Evolutionary conservation across 208 protist species (phyloP).

Genomic region (Trypanosoma conorhini): DNA sequence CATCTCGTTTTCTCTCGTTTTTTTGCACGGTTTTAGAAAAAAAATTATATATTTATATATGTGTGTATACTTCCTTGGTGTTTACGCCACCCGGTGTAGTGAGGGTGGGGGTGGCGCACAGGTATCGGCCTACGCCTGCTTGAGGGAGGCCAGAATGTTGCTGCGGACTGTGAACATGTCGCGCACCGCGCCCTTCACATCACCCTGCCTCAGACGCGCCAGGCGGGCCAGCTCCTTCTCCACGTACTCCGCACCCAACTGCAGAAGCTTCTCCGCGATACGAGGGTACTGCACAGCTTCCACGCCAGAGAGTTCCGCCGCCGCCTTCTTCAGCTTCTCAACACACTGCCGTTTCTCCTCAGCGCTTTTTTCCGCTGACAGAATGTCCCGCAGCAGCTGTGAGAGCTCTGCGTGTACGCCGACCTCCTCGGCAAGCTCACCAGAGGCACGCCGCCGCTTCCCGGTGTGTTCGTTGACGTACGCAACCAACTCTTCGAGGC

Average conservation of each 20-base stretch:
- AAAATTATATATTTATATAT: no score
- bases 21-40: not conserved
- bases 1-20: slow-evolving; percentile 3
- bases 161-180: slow-evolving; percentile 47
- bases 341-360: slow-evolving; percentile 17
- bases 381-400: slow-evolving; percentile 14
- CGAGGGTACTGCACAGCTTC: slow-evolving; percentile 41
- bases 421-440: slow-evolving; percentile 44
- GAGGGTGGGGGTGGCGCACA: not conserved
- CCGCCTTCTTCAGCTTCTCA: slow-evolving; percentile 19
- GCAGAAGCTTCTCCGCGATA: slow-evolving; percentile 34
- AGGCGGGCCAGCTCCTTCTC: slow-evolving; percentile 48
- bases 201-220: slow-evolving; percentile 28
- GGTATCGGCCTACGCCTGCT: slow-evolving; percentile 18
- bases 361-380: slow-evolving; percentile 1
- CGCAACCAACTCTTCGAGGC: slow-evolving; percentile 46
- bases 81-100: not conserved
- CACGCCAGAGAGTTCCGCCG: slow-evolving; percentile 6
- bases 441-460: slow-evolving; percentile 47
- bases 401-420: slow-evolving; percentile 43
- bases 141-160: slow-evolving; percentile 54
- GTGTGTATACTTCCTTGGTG: slow-evolving; percentile 9
- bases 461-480: slow-evolving; percentile 65
- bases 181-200: slow-evolving; percentile 27
- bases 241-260: slow-evolving; percentile 38